These are phyloP conservation scores for Penicillium argentinense DNA, from an alignment of 495 filamentous ascomycete species.

Conservation along the genomic window DNA sequence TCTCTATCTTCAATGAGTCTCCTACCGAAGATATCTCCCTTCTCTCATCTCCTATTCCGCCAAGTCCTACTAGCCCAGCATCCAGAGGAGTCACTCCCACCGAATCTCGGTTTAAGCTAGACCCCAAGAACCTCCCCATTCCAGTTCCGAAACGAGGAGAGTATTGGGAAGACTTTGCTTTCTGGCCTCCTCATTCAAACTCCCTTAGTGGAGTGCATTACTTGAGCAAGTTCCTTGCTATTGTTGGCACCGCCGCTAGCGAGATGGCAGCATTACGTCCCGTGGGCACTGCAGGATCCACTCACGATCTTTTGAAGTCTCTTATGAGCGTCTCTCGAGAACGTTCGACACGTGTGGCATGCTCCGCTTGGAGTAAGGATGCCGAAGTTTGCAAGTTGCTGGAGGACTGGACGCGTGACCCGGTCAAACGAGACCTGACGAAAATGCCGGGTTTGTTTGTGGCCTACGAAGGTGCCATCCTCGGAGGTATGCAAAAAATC, in stretches of 20 bases:
- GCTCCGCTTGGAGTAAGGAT: conserved; percentile 83
- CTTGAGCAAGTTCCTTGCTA: conserved; percentile 71
- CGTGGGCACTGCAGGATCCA: conserved; percentile 54
- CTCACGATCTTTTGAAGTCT: conserved; percentile 63
- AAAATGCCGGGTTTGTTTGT: conserved; percentile 84
- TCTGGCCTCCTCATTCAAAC: conserved; percentile 93
- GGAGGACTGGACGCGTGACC: conserved; percentile 85
- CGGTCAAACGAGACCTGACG: conserved; percentile 78
- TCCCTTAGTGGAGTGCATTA: conserved; percentile 86
- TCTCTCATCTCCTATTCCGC: conserved; percentile 74
- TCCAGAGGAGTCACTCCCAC: conserved; percentile 49
- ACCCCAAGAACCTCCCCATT: conserved; percentile 73
- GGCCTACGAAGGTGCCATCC: conserved; percentile 72
- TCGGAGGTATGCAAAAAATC: conserved; percentile 87
- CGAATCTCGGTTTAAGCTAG: conserved; percentile 75
- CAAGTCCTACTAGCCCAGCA: conserved; percentile 68
- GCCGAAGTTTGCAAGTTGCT: conserved; percentile 84
- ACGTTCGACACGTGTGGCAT: conserved; percentile 74
- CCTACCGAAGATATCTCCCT: conserved; percentile 87
- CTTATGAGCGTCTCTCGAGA: conserved; percentile 81
- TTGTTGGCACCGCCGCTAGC: conserved; percentile 80
- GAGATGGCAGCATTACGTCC: conserved; percentile 78
- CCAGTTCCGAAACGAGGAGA: conserved; percentile 73
- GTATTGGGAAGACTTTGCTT: conserved; percentile 90
- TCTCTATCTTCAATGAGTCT: conserved; percentile 81